Base-by-base conservation (phyloP, 495 filamentous ascomycete species). In the Talaromyces proteolyticus region DNA sequence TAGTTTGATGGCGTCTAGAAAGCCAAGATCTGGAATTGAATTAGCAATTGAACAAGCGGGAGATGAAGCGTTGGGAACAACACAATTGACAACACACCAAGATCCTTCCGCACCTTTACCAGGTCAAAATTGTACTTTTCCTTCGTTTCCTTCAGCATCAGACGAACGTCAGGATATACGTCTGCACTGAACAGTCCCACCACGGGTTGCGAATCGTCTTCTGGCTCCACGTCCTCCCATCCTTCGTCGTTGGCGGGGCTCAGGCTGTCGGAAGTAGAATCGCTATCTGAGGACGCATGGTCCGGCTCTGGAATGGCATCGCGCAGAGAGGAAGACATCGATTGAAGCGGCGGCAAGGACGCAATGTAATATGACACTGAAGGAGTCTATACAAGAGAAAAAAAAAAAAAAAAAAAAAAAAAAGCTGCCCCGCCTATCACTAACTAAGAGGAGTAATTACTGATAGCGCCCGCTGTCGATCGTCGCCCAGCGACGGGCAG, bases 171-270 rank as follows among this genome's bases (percentile, higher is more conserved):
- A 11, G 79, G 66, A 57, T 88, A 92, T 44, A 80, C 75, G 23
- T 75, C 73, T 29, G 85, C 78, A 49, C 87, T 83, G 51, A 91
- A 73, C 14, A 95, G 68, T n/a, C 85, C 85, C 34, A 87, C 71
- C 47, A 88, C 76, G 23, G 78, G 72, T 17, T 74, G 73, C 24
- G 82, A 76, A 51, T 91, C 83, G 14, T 81, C 74, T 52, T 86
- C 81, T 7, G 77, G 74, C 58, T 89, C 87, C 22, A 84, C 78
- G 66, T 94, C 89, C 62, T 89, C 82, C 91, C 90, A 95, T 18
- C 81, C 83, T 61, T 85, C 82, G 42, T 88, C 85, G 39, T 48
- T 73, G 48, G 65, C 73, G 22, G 66, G 55, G 51, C 79, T 74
- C 5, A 77, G 78, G 23, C 69, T 69, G 18, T 70, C 69, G 18